Evolutionary conservation across 2,329 filamentous ascomycete genomes (phyloP), one percentile per base, ranked within the genome.

Genomic region (Claviceps pusilla): DNA sequence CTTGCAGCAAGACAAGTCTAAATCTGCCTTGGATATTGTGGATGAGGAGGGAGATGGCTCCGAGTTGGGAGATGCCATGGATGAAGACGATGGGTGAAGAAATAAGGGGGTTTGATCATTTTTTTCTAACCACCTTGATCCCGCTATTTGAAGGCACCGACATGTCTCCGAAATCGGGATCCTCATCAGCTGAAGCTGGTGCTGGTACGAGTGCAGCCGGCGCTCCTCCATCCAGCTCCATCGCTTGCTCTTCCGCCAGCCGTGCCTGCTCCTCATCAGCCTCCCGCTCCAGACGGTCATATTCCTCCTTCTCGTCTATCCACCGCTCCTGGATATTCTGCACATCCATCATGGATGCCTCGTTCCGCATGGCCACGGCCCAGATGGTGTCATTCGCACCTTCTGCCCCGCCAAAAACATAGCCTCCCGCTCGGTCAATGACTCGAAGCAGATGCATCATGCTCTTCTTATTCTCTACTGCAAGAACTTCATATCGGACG

Each of bases 301-400:
- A 89, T 59, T 86, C 88, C 16, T 90, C 90, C 66, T 90, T 93
- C 45, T 84, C 77, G 69, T 97, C 91, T 37, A 98, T 73, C 93
- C 93, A 98, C 57, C 93, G 78, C 72, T 98, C 93, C 70, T 98
- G 93, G 58, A 97, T 84, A 69, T 98, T 91, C 56, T 84, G 76
- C 10, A 89, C 82, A 62, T 94, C 89, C 76, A 95, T 82, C 69
- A 83, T 73, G 37, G 80, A 81, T 41, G 82, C 80, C 56, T 84
- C 82, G 56, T 83, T 82, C 55, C 89, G 82, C 82, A 97, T 95
- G 3, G 93, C 89, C 48, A 97, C 83, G 64, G 94, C 88, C 93
- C 93, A 98, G n/a, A 98, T 81, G 7, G 86, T 90, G 66, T 98
- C 91, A 62, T 97, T 96, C 48, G 89, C 88, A 2, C 89, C 91